Conservation (phyloP, 2,329 filamentous ascomycete species). For the Xylaria hypoxylon region DNA sequence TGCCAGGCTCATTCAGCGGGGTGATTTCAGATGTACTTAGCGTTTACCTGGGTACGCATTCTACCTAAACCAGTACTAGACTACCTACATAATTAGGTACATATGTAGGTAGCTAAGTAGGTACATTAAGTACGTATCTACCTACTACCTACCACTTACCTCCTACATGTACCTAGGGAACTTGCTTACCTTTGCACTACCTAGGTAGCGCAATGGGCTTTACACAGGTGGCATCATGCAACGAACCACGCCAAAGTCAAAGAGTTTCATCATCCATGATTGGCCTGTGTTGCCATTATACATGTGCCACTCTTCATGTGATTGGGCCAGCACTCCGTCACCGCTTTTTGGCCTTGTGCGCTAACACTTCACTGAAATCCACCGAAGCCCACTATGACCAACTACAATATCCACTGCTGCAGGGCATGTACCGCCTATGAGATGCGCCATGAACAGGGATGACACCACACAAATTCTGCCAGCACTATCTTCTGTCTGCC, state of each 20-base stretch:
- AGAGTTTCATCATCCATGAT: constrained; percentile 43
- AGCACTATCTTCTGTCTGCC: constrained; percentile 28
- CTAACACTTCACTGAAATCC: constrained; percentile 31
- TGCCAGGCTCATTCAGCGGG: neutral
- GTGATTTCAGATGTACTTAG: neutral
- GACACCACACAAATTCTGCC: constrained; percentile 33
- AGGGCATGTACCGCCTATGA: constrained; percentile 14
- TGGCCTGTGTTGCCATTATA: constrained; percentile 36
- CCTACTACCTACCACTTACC: neutral
- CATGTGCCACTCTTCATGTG: constrained; percentile 8
- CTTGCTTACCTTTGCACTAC: no score
- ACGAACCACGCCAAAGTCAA: constrained; percentile 21
- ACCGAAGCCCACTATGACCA: constrained; percentile 36
- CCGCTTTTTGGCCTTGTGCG: constrained; percentile 45
- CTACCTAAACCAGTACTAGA: no score
- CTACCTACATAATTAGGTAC: no score
- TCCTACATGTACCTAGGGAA: no score
- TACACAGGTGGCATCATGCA: constrained; percentile 29
- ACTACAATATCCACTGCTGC: constrained; percentile 32
- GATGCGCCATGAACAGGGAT: constrained; percentile 22
- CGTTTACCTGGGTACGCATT: no score
- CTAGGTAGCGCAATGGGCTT: neutral
- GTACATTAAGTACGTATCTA: neutral
- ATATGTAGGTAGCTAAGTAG: no score
- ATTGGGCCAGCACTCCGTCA: constrained; percentile 44